Percentiles rank a stretch among this genome's conserved stretches.
phyloP scores from a whole-genome alignment of 805 yeast species.

The Candida sakaeoensis region DNA sequence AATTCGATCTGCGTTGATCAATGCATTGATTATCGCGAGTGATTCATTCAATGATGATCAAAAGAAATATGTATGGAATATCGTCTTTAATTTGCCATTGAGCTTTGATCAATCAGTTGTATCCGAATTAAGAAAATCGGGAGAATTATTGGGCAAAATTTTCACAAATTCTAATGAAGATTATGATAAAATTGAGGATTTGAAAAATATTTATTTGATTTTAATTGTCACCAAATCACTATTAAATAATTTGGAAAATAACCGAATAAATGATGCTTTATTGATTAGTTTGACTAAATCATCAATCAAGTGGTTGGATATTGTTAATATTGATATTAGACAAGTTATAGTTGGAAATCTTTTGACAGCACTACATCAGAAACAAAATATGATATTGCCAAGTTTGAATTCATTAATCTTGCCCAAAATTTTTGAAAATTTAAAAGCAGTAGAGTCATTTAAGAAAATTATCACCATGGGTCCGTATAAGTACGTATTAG shows the following conservation, averaged over 20 bases:
- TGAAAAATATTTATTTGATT: slow-evolving; percentile 23
- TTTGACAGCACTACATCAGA: slow-evolving; percentile 56
- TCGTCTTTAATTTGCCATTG: slow-evolving; percentile 13
- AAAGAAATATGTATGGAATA: slow-evolving; percentile 23
- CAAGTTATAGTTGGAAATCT: slow-evolving; percentile 56
- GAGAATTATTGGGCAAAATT: slow-evolving; percentile 33
- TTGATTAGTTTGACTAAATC: slow-evolving; percentile 14
- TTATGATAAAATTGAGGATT: too few species aligned
- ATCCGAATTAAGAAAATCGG: slow-evolving; percentile 30
- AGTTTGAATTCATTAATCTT: slow-evolving; percentile 41
- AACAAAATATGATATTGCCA: slow-evolving; percentile 44
- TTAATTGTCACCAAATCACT: slow-evolving; percentile 33
- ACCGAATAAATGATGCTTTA: slow-evolving; percentile 11
- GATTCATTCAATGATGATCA: slow-evolving; percentile 10
- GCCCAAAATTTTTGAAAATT: slow-evolving; percentile 51
- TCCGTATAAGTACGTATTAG: slow-evolving; percentile 79
- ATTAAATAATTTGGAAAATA: slow-evolving; percentile 16
- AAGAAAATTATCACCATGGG: slow-evolving; percentile 75
- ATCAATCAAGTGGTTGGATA: slow-evolving; percentile 21
- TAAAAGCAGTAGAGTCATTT: slow-evolving; percentile 51
- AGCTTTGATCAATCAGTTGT: slow-evolving; percentile 16
- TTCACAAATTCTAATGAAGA: slow-evolving; percentile 7
- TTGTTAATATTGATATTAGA: slow-evolving; percentile 48
- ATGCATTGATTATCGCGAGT: slow-evolving; percentile 9
- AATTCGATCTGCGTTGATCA: slow-evolving; percentile 8